phyloP scores from a whole-genome alignment of 305 asterid species.

The Fraxinus ornus region DNA sequence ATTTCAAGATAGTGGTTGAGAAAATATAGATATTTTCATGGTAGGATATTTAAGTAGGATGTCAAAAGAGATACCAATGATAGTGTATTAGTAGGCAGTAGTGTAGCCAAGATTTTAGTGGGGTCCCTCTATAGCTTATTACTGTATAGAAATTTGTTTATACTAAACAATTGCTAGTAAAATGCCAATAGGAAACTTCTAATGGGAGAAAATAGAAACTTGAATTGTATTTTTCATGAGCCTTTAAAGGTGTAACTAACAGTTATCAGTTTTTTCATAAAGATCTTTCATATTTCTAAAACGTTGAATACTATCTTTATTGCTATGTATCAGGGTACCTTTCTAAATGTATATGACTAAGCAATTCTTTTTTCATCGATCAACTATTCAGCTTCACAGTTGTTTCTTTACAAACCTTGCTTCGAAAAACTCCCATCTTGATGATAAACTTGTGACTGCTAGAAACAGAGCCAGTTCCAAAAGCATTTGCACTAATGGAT shows the following conservation, averaged over 20 bases:
- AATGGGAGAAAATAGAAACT: neutral
- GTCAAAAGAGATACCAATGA: neutral
- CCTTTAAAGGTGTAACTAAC: neutral
- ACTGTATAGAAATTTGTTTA: neutral
- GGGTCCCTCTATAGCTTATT: neutral
- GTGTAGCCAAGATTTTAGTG: neutral
- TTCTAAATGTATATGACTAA: neutral
- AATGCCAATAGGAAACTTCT: neutral
- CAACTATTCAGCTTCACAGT: neutral
- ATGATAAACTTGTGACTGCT: neutral
- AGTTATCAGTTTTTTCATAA: neutral
- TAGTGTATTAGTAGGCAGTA: neutral
- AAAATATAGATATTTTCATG: neutral
- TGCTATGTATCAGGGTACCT: neutral
- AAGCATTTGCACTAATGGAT: neutral
- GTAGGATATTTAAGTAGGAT: neutral
- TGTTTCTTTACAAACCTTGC: neutral
- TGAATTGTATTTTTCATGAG: neutral
- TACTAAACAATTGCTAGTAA: neutral
- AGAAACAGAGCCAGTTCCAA: neutral
- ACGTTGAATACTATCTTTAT: neutral
- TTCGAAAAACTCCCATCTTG: neutral
- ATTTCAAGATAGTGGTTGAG: neutral
- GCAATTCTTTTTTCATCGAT: neutral
- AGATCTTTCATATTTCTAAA: neutral